These are phyloP conservation scores for Zygoascus sp. DNA, from an alignment of 1,139 yeast genomes.

Conservation along the genomic window DNA sequence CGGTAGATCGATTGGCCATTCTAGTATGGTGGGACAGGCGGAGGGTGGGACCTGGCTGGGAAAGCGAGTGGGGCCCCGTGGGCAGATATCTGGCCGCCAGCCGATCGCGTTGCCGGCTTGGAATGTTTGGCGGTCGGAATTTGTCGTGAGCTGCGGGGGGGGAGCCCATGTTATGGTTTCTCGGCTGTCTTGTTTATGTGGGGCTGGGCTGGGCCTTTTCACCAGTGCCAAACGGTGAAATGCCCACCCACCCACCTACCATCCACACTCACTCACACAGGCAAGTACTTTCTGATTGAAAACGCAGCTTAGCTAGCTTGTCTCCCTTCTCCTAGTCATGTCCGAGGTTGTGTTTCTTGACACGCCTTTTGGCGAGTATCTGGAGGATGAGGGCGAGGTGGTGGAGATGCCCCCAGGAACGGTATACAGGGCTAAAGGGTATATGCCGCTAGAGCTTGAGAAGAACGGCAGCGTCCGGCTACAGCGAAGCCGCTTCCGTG, in stretches of 20 bases:
- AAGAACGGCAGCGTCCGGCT: slow-evolving; percentile 20
- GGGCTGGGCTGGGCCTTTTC: too few relatives aligned
- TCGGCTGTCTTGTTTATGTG: neutral
- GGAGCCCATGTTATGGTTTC: neutral
- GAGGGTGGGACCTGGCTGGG: too few relatives aligned
- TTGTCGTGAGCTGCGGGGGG: neutral
- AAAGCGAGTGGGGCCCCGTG: too few relatives aligned
- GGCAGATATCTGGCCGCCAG: too few relatives aligned
- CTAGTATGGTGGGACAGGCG: too few relatives aligned
- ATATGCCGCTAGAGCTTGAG: slow-evolving; percentile 24
- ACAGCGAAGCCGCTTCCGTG: slow-evolving; percentile 26
- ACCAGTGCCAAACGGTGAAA: too few relatives aligned
- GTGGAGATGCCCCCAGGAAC: slow-evolving; percentile 19
- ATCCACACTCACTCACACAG: too few relatives aligned
- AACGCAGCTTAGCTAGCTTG: too few relatives aligned
- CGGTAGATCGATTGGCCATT: too few relatives aligned
- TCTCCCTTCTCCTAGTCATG: neutral
- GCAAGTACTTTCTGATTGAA: too few relatives aligned
- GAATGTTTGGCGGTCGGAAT: neutral
- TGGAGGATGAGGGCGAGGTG: slow-evolving; percentile 30
- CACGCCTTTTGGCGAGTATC: slow-evolving; percentile 33
- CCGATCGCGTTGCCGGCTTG: too few relatives aligned
- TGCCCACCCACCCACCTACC: too few relatives aligned
- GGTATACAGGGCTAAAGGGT: slow-evolving; percentile 9
- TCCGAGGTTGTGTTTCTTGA: slow-evolving; percentile 27